These are phyloP conservation scores for Fagus crenata DNA, from an alignment of 306 rosid genomes.

Conservation along the genomic window DNA sequence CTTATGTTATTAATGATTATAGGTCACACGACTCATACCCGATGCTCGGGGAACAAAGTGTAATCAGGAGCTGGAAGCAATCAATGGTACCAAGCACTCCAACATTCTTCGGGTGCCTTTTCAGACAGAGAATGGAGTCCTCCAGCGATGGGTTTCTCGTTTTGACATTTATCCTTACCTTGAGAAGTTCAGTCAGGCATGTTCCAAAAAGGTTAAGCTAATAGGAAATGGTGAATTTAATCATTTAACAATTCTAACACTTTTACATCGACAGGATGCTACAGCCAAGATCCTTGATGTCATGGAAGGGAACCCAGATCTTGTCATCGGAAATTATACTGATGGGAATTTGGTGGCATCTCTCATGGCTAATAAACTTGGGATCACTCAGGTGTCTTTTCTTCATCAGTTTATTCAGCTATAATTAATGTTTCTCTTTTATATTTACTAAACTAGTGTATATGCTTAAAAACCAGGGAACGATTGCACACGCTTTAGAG, in stretches of 20 bases:
- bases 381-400: constrained; percentile 67
- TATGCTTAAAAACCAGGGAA: constrained; percentile 50
- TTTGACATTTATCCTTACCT: constrained; percentile 88
- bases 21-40: constrained; percentile 88
- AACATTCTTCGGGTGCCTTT: constrained; percentile 85
- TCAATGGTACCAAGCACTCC: constrained; percentile 72
- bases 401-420: constrained; percentile 16
- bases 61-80: constrained; percentile 70
- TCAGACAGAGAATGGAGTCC: constrained; percentile 56
- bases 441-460: constrained; percentile 12
- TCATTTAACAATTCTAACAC: no score
- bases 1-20: constrained; percentile 17
- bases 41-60: constrained; percentile 88
- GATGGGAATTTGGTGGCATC: constrained; percentile 94
- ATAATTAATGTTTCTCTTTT: constrained; percentile 8
- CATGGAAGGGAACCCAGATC: constrained; percentile 83
- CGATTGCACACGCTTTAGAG: constrained; percentile 94
- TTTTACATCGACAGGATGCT: constrained; percentile 53
- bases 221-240: no score
- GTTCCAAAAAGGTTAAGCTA: neutral
- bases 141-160: constrained; percentile 84
- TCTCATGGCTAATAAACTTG: constrained; percentile 80
- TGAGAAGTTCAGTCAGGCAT: constrained; percentile 75
- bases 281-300: constrained; percentile 55
- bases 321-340: constrained; percentile 83